These are phyloP conservation scores for Parafenestella ontariensis DNA, from an alignment of 2,329 filamentous ascomycete species.

Conservation along the genomic window DNA sequence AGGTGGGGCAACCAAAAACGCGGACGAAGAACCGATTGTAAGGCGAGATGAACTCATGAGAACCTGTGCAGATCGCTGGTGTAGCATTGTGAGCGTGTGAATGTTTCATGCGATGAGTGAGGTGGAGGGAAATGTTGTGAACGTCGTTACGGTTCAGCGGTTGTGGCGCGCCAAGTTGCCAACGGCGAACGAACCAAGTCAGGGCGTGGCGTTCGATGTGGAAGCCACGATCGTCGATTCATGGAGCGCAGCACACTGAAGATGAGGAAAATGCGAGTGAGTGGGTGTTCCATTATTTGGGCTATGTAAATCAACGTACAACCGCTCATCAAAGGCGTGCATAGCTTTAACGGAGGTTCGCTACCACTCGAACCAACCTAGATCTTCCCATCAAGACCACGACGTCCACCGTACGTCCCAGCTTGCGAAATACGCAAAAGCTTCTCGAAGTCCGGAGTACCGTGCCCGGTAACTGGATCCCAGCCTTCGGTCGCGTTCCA, in stretches of 20 bases:
- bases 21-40: background rate
- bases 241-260: no score
- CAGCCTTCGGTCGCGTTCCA: slow-evolving; percentile 61
- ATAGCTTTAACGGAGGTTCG: background rate
- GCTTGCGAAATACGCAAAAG: slow-evolving; percentile 36
- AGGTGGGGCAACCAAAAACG: background rate
- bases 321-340: no score
- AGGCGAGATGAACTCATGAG: background rate
- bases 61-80: background rate
- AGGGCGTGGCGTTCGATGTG: background rate
- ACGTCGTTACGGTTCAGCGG: slow-evolving; percentile 1
- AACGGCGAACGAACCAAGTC: no score
- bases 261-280: background rate
- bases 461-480: slow-evolving; percentile 58
- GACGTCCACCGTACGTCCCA: slow-evolving; percentile 22
- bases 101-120: background rate
- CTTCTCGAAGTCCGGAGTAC: slow-evolving; percentile 47
- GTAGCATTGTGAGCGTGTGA: background rate
- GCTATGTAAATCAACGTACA: background rate
- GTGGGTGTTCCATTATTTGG: background rate
- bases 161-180: slow-evolving; percentile 8
- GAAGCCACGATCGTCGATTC: background rate
- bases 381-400: slow-evolving; percentile 11
- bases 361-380: background rate
- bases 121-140: background rate